A percentile compares a stretch with the other conserved stretches of the same genome.
phyloP scores from a whole-genome alignment of 2,329 filamentous ascomycete species.

The Beauveria caledonica region DNA sequence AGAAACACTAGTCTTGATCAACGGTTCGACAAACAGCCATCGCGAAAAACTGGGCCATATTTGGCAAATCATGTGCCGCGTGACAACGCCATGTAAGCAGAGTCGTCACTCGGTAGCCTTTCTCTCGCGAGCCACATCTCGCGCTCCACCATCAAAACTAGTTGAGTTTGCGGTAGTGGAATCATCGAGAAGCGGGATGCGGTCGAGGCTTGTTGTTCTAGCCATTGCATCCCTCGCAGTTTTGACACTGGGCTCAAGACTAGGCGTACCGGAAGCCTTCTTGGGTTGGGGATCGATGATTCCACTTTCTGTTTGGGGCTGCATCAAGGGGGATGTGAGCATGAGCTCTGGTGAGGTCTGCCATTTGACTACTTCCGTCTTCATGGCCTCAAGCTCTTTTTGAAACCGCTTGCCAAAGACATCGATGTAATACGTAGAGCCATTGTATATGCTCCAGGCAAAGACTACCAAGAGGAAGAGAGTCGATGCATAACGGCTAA shows the following conservation, averaged over 20 bases:
- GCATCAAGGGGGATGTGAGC: slow-evolving; percentile 27
- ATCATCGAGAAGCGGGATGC: slow-evolving; percentile 50
- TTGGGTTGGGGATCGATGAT: background rate
- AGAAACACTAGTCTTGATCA: background rate
- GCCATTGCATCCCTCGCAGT: slow-evolving; percentile 15
- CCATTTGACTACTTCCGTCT: slow-evolving; percentile 83
- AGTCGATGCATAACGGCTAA: slow-evolving; percentile 72
- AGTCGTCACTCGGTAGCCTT: slow-evolving; percentile 23
- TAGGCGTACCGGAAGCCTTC: slow-evolving; percentile 9
- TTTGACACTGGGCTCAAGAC: background rate
- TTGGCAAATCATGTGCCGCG: background rate
- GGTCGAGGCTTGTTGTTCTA: slow-evolving; percentile 34
- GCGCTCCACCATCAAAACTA: slow-evolving; percentile 36
- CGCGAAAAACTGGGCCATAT: background rate
- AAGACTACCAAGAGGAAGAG: slow-evolving; percentile 77
- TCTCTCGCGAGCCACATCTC: slow-evolving; percentile 39
- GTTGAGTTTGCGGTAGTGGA: slow-evolving; percentile 26
- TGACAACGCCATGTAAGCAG: background rate
- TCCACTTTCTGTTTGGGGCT: slow-evolving; percentile 21
- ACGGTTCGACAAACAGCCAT: background rate
- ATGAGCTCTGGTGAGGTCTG: slow-evolving; percentile 52
- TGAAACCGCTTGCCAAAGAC: slow-evolving; percentile 96
- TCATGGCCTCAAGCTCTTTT: slow-evolving; percentile 86
- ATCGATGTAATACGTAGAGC: slow-evolving; percentile 95
- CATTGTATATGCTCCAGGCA: slow-evolving; percentile 91